Conservation (phyloP, 345 rosid genomes). For the Atalantia buxifolia region DNA sequence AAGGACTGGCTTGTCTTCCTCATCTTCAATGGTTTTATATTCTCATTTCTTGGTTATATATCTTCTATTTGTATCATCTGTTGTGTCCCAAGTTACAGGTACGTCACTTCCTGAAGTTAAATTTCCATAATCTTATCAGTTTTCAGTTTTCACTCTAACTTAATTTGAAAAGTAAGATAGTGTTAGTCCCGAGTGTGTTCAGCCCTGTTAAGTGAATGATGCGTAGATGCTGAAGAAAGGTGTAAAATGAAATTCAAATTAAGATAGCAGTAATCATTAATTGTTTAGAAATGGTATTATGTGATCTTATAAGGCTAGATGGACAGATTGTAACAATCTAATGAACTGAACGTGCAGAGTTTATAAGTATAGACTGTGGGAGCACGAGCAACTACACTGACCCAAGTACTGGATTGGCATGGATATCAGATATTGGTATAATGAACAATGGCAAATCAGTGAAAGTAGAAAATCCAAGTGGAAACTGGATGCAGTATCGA, state of each 20-base stretch:
- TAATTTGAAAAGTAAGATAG: neutral
- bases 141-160: neutral
- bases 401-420: conserved; percentile 64
- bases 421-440: conserved; percentile 73
- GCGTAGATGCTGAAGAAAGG: neutral
- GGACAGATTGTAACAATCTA: neutral
- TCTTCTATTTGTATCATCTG: conserved; percentile 36
- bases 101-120: conserved; percentile 17
- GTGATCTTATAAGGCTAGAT: neutral
- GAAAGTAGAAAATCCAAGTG: conserved; percentile 33
- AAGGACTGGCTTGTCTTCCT: conserved; percentile 9
- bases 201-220: neutral
- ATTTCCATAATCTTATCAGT: conserved; percentile 6
- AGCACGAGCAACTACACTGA: conserved; percentile 66
- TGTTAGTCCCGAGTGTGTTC: neutral
- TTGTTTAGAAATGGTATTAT: neutral
- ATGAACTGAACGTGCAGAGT: conserved; percentile 48
- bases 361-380: conserved; percentile 91
- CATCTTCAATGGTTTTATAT: conserved; percentile 55
- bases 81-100: conserved; percentile 59
- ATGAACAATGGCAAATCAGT: conserved; percentile 54
- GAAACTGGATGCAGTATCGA: conserved; percentile 44
- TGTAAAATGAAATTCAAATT: neutral
- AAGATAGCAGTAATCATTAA: neutral
- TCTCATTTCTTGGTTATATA: conserved; percentile 30